Conservation (phyloP, 768 basidiomycete species). For the Suillus ampliporus region DNA sequence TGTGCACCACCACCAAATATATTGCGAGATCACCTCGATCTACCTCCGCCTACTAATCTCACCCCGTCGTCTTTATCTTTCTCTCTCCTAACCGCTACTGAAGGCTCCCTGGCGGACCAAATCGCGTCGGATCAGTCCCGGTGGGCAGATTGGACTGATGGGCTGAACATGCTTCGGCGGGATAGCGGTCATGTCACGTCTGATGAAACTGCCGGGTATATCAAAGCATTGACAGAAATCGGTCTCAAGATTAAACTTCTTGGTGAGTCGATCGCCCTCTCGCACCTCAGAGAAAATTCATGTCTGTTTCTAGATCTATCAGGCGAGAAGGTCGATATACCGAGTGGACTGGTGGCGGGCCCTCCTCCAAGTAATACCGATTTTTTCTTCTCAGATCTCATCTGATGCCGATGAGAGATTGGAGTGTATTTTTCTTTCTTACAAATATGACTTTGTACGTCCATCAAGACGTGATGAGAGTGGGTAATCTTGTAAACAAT, state of each 20-base stretch:
- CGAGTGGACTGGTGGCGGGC: slow-evolving; percentile 77
- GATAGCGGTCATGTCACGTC: slow-evolving; percentile 86
- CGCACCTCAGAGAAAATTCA: not conserved
- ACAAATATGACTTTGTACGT: slow-evolving; percentile 16
- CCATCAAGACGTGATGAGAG: slow-evolving; percentile 18
- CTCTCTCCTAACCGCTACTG: slow-evolving; percentile 71
- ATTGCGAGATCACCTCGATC: slow-evolving; percentile 62
- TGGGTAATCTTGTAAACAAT: slow-evolving; percentile 23
- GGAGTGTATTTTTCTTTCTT: slow-evolving; percentile 17
- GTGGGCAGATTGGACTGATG: slow-evolving; percentile 96
- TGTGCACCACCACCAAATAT: slow-evolving; percentile 73
- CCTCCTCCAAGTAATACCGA: slow-evolving; percentile 80
- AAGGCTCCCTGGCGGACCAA: slow-evolving; percentile 76
- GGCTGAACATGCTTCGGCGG: slow-evolving; percentile 82
- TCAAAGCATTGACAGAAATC: slow-evolving; percentile 87
- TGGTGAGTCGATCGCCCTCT: slow-evolving; percentile 51
- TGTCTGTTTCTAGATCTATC: slow-evolving; percentile 68
- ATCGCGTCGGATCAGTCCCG: slow-evolving; percentile 78
- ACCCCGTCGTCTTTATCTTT: slow-evolving; percentile 75
- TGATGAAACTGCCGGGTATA: slow-evolving; percentile 84
- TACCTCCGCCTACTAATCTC: slow-evolving; percentile 58
- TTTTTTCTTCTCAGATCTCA: slow-evolving; percentile 82
- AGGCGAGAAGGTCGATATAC: slow-evolving; percentile 90
- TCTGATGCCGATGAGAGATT: slow-evolving; percentile 27
- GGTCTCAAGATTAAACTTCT: slow-evolving; percentile 90